Base-by-base conservation (phyloP, 1,284 basidiomycete genomes). In the Tilletia indica region DNA sequence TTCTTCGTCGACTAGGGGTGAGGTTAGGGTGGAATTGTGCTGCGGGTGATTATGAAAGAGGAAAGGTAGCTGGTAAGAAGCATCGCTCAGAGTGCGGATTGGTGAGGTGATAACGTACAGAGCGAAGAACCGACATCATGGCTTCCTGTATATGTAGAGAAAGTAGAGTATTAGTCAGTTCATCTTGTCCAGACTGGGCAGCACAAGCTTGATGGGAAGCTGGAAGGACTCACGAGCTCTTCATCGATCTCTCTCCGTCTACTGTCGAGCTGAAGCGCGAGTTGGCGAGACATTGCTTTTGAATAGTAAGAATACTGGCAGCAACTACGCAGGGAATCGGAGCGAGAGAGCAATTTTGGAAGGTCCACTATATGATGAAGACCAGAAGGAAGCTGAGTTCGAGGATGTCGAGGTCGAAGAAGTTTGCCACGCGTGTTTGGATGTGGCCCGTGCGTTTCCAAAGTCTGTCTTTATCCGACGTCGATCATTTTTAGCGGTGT, bases 1-100 rank as follows among this genome's bases (percentile, higher is more conserved):
- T 12, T 81, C 72, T 4, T 72, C 66, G 47, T 81, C 79, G 31
- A 81, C 51, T 38, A 81, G 67, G 0, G 74, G 73, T 0, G 77
- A 77, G 5, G 56, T 69, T 74, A 78, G 74, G 38, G 68, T 68
- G 45, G 77, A 74, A 25, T 71, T 73, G 49, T 81, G 78, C 61
- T 64, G 61, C 12, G 34, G 6, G 67, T n/a, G 12, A 45, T 5
- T 45, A 12, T 45, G 12, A 5, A 45, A 45, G 42, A 45, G 42
- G 39, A 68, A 4, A 36, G 8, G 51, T 31, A 8, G 12, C 6
- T 54, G 34, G 21, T 31, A 5, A 58, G 21, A 34, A 21, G 25
- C 31, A n/a, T 19, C 11, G 51, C 2, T 31, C 19, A 31, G 54
- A 25, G 8, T 31, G 36, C 36, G 39, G 36, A 39, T 36, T 42